These are phyloP conservation scores for Penicillium sp. DNA, from an alignment of 2,329 filamentous ascomycete genomes.

Conservation along the genomic window DNA sequence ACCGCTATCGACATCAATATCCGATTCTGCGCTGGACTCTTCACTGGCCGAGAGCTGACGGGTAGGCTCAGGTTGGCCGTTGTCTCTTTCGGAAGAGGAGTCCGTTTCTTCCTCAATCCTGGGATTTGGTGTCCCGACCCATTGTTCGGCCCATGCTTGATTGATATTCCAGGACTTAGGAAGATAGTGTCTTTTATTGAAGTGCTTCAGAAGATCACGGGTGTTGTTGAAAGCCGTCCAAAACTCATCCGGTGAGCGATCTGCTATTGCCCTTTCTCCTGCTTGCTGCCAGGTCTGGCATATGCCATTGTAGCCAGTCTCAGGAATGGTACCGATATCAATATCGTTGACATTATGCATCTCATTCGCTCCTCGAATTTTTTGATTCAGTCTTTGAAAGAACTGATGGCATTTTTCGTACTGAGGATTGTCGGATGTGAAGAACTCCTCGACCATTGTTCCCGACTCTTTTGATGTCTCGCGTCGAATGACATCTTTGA, in stretches of 20 bases:
- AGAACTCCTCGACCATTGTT: constrained; percentile 5
- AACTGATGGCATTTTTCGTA: constrained; percentile 7
- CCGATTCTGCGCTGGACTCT: not conserved
- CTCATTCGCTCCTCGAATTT: constrained; percentile 6
- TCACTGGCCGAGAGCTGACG: not conserved
- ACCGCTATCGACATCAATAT: not conserved
- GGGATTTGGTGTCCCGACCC: not conserved
- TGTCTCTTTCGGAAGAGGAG: not conserved
- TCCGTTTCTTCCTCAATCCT: not conserved
- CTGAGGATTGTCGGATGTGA: not conserved
- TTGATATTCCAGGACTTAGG: constrained; percentile 8
- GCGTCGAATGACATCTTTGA: constrained; percentile 5
- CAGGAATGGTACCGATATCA: constrained; percentile 2
- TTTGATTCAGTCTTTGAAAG: constrained; percentile 8
- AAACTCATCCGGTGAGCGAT: not conserved
- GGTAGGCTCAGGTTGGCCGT: not conserved
- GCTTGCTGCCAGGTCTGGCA: not conserved
- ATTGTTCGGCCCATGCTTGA: not conserved
- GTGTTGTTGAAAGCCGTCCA: constrained; percentile 1
- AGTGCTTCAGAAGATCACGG: not conserved
- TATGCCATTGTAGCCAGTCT: not conserved
- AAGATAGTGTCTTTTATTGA: constrained; percentile 10
- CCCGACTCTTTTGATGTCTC: not conserved
- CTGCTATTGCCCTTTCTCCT: not conserved
- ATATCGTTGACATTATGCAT: constrained; percentile 1